Percentiles rank a stretch among this genome's conserved stretches.
Evolutionary conservation across 129 eudicot genomes (phyloP).

Genomic region (Oenanthe sinensis): DNA sequence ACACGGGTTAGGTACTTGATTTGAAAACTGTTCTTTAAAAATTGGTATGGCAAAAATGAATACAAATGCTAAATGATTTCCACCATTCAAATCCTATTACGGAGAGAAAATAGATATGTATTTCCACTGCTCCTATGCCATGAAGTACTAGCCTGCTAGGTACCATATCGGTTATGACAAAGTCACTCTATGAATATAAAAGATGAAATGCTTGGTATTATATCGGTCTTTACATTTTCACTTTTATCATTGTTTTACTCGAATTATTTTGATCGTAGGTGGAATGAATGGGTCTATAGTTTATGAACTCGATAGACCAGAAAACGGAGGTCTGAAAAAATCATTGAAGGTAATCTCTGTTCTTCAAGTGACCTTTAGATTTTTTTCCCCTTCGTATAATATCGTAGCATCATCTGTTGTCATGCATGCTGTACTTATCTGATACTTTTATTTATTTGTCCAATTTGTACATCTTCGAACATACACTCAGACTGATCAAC

Average conservation of each 20-base stretch:
- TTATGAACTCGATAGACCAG: slow-evolving; percentile 93
- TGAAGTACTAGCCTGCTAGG: neutral
- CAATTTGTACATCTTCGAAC: slow-evolving; percentile 10
- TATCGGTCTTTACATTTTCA: neutral
- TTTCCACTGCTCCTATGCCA: neutral
- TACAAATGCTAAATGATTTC: neutral
- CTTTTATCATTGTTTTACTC: neutral
- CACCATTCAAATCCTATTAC: neutral
- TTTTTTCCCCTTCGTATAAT: neutral
- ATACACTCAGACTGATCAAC: slow-evolving; percentile 12
- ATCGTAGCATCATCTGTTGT: neutral
- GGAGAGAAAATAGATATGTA: neutral
- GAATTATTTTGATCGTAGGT: slow-evolving; percentile 36
- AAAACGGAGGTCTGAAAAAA: slow-evolving; percentile 72
- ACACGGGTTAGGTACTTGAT: slow-evolving; percentile 52
- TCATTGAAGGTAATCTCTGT: slow-evolving; percentile 54
- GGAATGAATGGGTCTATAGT: slow-evolving; percentile 97
- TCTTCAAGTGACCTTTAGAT: neutral
- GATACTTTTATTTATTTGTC: neutral
- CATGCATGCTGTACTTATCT: neutral
- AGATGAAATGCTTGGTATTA: neutral
- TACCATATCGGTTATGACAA: neutral
- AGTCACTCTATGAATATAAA: neutral
- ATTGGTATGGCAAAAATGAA: slow-evolving; percentile 5
- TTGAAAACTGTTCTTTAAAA: slow-evolving; percentile 1